Evolutionary conservation across 805 yeast species (phyloP).

Genomic region (Millerozyma acaciae): DNA sequence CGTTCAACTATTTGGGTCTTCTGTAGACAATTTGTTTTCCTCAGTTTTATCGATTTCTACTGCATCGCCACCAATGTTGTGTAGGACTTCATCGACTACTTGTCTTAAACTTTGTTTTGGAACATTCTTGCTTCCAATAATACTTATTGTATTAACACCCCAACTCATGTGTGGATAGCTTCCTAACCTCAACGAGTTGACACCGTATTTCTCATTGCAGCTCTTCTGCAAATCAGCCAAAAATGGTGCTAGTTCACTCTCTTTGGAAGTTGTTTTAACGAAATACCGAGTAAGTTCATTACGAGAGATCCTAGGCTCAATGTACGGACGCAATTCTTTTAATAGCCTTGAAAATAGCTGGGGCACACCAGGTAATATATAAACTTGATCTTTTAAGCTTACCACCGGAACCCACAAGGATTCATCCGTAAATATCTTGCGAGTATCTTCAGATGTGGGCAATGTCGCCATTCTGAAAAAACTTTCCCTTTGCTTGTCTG

Average conservation of each 20-base stretch:
- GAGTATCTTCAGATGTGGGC: conserved; percentile 47
- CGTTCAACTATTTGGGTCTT: too few species aligned
- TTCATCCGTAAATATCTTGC: conserved; percentile 38
- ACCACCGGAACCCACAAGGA: conserved; percentile 84
- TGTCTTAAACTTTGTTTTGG: conserved; percentile 27
- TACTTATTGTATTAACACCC: conserved; percentile 65
- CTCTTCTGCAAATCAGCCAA: conserved; percentile 48
- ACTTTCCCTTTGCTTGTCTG: conserved; percentile 49
- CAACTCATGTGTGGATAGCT: conserved; percentile 77
- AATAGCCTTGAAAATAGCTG: conserved; percentile 59
- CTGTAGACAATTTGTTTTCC: conserved; percentile 46
- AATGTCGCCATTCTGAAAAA: conserved; percentile 77
- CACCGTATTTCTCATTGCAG: conserved; percentile 27
- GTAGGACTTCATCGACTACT: conserved; percentile 45
- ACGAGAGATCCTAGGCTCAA: conserved; percentile 20
- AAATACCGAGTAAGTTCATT: conserved; percentile 40
- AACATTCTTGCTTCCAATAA: conserved; percentile 54
- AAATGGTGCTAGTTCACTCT: conserved; percentile 66
- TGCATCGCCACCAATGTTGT: conserved; percentile 48
- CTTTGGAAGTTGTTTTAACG: conserved; percentile 59
- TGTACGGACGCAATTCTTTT: conserved; percentile 36
- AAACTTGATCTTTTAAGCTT: conserved; percentile 58
- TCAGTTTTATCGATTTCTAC: conserved; percentile 52
- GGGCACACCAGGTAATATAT: conserved; percentile 83
- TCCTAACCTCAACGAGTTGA: conserved; percentile 59